phyloP scores from a whole-genome alignment of 441 rosid genomes.

The Adansonia madagascariensis region DNA sequence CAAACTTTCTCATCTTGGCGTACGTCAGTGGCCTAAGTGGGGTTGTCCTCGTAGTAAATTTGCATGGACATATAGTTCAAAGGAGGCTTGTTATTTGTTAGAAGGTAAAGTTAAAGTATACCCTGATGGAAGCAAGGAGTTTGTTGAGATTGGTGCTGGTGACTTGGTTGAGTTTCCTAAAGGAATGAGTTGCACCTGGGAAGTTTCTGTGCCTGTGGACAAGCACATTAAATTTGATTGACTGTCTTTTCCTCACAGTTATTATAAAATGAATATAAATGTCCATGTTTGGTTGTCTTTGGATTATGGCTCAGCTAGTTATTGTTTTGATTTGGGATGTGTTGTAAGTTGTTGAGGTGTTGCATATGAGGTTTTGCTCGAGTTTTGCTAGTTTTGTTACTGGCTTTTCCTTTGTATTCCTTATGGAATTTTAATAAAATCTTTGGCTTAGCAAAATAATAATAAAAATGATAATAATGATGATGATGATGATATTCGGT shows the following conservation, averaged over 20 bases:
- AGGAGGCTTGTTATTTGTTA: background rate
- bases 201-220: background rate
- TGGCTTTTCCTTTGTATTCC: too few relatives aligned
- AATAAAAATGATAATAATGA: too few relatives aligned
- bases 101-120: background rate
- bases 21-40: conserved; percentile 90
- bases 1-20: conserved; percentile 72
- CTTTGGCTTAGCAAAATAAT: too few relatives aligned
- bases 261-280: background rate
- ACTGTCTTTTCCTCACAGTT: background rate
- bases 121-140: background rate
- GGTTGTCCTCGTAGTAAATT: conserved; percentile 92
- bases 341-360: too few relatives aligned
- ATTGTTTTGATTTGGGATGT: too few relatives aligned
- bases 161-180: conserved; percentile 9
- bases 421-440: too few relatives aligned
- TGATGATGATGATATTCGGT: background rate
- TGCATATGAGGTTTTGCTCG: too few relatives aligned
- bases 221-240: background rate
- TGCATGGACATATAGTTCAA: conserved; percentile 36
- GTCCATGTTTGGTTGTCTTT: background rate
- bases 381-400: too few relatives aligned
- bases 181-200: conserved; percentile 13
- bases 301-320: too few relatives aligned
- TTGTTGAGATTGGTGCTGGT: background rate